Conservation (phyloP, 75 land plant genomes). For the Pinus albicaulis region DNA sequence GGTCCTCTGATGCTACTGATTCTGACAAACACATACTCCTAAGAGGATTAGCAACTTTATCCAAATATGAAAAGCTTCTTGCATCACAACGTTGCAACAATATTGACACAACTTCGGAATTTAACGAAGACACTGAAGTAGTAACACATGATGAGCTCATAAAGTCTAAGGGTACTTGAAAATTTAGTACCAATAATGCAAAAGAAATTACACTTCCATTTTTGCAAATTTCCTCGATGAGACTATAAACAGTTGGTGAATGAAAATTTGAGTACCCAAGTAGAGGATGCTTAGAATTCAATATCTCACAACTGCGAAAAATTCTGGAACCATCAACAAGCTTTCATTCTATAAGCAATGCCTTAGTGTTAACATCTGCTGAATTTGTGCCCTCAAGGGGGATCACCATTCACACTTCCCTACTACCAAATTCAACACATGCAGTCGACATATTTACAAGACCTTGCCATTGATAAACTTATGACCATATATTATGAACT, state of each 20-base stretch:
- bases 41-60: conserved; percentile 75
- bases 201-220: too few species aligned
- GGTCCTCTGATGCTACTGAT: conserved; percentile 68
- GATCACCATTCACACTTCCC: conserved; percentile 67
- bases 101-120: conserved; percentile 70
- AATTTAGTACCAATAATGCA: conserved; percentile 21
- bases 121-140: conserved; percentile 82
- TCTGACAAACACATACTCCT: conserved; percentile 66
- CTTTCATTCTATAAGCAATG: too few species aligned
- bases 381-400: conserved; percentile 69
- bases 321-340: too few species aligned
- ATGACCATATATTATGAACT: conserved; percentile 26
- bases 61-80: conserved; percentile 79
- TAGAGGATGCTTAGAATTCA: too few species aligned
- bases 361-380: conserved; percentile 54
- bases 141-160: conserved; percentile 33
- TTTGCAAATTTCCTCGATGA: too few species aligned
- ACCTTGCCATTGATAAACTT: too few species aligned
- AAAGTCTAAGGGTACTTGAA: conserved; percentile 45
- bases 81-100: conserved; percentile 88
- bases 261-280: too few species aligned
- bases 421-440: conserved; percentile 72
- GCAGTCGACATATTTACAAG: conserved; percentile 58
- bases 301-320: too few species aligned
- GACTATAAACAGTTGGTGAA: too few species aligned